Evolutionary conservation across 2,329 filamentous ascomycete genomes (phyloP).

Genomic region (Fusarium sp.): DNA sequence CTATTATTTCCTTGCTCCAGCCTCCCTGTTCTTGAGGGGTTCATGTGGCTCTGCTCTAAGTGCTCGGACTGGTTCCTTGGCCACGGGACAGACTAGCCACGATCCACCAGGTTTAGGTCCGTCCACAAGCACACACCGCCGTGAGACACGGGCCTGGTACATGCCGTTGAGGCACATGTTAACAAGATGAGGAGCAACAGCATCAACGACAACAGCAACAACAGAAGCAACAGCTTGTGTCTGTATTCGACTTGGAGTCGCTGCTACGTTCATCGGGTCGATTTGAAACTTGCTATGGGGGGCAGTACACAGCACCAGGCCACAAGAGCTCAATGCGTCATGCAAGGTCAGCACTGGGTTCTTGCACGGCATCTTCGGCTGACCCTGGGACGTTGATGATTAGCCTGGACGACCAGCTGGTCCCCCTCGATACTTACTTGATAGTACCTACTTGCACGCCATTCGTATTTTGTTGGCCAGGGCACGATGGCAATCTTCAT

Average conservation of each 20-base stretch:
- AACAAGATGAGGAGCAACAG: background rate
- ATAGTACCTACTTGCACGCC: background rate
- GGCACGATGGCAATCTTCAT: background rate
- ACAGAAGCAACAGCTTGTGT: background rate
- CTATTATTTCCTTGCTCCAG: slow-evolving; percentile 1
- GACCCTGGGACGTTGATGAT: slow-evolving; percentile 7
- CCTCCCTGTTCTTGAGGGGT: slow-evolving; percentile 7
- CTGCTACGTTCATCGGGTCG: slow-evolving; percentile 1
- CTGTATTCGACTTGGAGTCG: background rate
- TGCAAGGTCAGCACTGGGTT: slow-evolving; percentile 27
- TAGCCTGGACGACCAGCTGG: slow-evolving; percentile 7
- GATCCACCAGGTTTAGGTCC: slow-evolving; percentile 22
- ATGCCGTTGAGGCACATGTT: slow-evolving; percentile 12
- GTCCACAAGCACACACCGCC: slow-evolving; percentile 28
- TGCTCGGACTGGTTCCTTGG: slow-evolving; percentile 28
- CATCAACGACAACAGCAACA: background rate
- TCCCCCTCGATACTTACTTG: background rate
- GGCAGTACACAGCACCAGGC: slow-evolving; percentile 2
- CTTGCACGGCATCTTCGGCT: slow-evolving; percentile 34
- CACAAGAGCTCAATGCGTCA: slow-evolving; percentile 27
- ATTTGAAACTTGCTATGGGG: slow-evolving; percentile 2
- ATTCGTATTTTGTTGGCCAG: background rate
- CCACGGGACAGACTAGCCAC: slow-evolving; percentile 10
- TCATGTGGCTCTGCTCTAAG: slow-evolving; percentile 11
- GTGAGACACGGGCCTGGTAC: slow-evolving; percentile 19